Evolutionary conservation across 2,329 filamentous ascomycete genomes (phyloP).

Genomic region (Lachnellula cervina): DNA sequence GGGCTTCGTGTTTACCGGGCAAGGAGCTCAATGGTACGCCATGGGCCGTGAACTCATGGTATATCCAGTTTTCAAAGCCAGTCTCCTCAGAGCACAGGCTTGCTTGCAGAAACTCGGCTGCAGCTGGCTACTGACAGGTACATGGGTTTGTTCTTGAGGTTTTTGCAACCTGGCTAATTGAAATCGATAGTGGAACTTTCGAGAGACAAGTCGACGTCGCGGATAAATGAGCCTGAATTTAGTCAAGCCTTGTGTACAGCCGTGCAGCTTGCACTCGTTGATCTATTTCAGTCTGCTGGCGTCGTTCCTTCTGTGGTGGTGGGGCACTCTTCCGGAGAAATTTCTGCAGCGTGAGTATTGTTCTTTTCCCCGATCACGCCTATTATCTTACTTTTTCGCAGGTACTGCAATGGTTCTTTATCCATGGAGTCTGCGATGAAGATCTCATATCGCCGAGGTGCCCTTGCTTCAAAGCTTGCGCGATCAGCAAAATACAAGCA

Average conservation of each 20-base stretch:
- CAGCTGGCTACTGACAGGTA: background rate
- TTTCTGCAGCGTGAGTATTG: slow-evolving; percentile 38
- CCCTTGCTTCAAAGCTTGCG: background rate
- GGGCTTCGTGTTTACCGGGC: background rate
- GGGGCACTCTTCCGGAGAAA: slow-evolving; percentile 45
- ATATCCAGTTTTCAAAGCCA: background rate
- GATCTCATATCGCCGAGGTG: slow-evolving; percentile 39
- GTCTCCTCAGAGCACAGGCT: too few relatives aligned
- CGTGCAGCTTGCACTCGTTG: slow-evolving; percentile 41
- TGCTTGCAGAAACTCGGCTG: background rate
- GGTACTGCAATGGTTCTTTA: slow-evolving; percentile 34
- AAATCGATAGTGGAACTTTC: background rate
- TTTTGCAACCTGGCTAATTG: background rate
- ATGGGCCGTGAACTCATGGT: slow-evolving; percentile 20
- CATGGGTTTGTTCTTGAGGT: background rate
- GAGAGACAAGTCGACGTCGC: background rate
- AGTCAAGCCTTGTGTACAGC: slow-evolving; percentile 40
- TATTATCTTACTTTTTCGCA: background rate
- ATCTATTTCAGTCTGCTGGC: slow-evolving; percentile 38
- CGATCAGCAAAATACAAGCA: background rate
- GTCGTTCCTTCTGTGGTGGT: slow-evolving; percentile 35
- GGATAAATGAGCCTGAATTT: background rate
- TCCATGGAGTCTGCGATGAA: slow-evolving; percentile 31
- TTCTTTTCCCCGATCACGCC: too few relatives aligned
- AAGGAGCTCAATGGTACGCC: slow-evolving; percentile 20